A percentile compares a stretch with the other conserved stretches of the same genome.
phyloP scores from a whole-genome alignment of 495 filamentous ascomycete genomes.

The Schizothecium vesticola region DNA sequence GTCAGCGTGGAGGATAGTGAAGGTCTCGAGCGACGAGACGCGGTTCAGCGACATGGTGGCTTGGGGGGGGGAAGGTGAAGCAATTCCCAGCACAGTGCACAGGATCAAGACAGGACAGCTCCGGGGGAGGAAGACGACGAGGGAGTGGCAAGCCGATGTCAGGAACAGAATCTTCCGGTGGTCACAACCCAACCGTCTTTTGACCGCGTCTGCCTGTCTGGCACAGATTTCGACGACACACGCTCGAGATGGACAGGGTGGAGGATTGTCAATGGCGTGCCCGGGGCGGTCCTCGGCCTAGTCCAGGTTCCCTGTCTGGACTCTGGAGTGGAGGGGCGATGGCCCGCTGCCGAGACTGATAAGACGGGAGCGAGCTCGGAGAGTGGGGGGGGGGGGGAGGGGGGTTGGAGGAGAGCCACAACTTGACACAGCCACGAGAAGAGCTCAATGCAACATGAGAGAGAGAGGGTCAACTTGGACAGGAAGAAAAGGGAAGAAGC shows the following conservation, averaged over 20 bases:
- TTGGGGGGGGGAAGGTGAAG: not conserved
- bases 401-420: too few relatives aligned
- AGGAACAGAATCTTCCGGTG: not conserved
- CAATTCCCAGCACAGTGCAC: not conserved
- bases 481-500: not conserved
- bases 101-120: not conserved
- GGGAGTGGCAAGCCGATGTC: not conserved
- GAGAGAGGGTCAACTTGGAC: not conserved
- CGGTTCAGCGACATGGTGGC: slow-evolving; percentile 45
- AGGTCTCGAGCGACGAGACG: slow-evolving; percentile 48
- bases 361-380: slow-evolving; percentile 1
- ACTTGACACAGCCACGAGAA: not conserved
- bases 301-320: slow-evolving; percentile 10
- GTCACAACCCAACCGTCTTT: not conserved
- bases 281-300: not conserved
- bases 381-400: not conserved
- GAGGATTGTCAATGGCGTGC: not conserved
- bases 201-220: not conserved
- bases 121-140: not conserved
- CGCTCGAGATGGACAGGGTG: not conserved
- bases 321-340: slow-evolving; percentile 2
- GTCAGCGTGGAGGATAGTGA: slow-evolving; percentile 36
- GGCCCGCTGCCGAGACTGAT: not conserved
- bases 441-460: not conserved
- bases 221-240: not conserved